phyloP scores from a whole-genome alignment of 139 green algal species.

The Diplosphaera chodatii region DNA sequence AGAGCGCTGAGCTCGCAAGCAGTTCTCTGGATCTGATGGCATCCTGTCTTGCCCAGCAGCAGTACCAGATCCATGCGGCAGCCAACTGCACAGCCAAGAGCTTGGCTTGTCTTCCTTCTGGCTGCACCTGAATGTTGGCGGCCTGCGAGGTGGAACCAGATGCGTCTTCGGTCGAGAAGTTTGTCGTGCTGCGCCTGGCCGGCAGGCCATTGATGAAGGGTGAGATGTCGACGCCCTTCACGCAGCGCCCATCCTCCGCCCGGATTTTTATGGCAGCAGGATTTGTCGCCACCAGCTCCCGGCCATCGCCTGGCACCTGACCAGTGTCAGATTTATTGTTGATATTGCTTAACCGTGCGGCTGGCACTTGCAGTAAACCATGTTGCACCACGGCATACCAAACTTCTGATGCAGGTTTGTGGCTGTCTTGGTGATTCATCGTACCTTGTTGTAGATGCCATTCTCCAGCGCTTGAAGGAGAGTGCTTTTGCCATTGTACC shows the following conservation, averaged over 20 bases:
- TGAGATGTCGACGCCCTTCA: conserved; percentile 58
- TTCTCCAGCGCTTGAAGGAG: conserved; percentile 56
- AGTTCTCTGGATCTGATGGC: too few species aligned
- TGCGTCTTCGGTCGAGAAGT: conserved; percentile 50
- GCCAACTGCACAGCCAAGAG: too few species aligned
- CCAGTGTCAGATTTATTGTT: too few species aligned
- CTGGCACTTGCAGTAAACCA: too few species aligned
- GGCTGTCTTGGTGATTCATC: too few species aligned
- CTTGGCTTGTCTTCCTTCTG: too few species aligned
- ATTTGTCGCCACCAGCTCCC: conserved; percentile 55
- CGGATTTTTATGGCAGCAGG: conserved; percentile 49
- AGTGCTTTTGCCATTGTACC: conserved; percentile 72
- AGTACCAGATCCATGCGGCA: too few species aligned
- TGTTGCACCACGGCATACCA: too few species aligned
- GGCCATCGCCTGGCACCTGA: conserved; percentile 58
- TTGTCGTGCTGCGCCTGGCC: conserved; percentile 28
- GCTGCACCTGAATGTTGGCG: conserved; percentile 41
- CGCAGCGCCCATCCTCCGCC: conserved; percentile 60
- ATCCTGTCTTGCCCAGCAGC: too few species aligned
- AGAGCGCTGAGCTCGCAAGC: too few species aligned
- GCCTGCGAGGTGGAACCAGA: conserved; percentile 59
- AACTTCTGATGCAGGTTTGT: too few species aligned
- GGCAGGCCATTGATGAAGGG: conserved; percentile 62
- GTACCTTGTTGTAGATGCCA: conserved; percentile 62
- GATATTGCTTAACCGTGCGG: too few species aligned